These are phyloP conservation scores for Mucor plumbeus DNA, from an alignment of 371 early-diverging fungal species.

Conservation along the genomic window DNA sequence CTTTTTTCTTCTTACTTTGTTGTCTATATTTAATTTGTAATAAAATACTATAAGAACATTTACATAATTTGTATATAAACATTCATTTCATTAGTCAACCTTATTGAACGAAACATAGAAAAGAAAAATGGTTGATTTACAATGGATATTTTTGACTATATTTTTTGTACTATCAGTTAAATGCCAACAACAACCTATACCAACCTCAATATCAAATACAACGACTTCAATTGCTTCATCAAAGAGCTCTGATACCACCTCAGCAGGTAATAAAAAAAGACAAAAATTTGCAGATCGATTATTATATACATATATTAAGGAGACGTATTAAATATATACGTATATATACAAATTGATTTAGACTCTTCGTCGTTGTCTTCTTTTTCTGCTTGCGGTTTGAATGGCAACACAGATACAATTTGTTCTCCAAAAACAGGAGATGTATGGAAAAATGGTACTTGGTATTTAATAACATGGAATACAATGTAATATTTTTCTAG, in stretches of 20 bases:
- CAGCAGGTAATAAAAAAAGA: background rate
- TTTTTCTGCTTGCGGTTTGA: conserved; percentile 21
- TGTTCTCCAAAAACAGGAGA: conserved; percentile 34
- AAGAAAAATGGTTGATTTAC: background rate
- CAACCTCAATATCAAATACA: background rate
- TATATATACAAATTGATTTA: background rate
- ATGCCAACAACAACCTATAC: background rate
- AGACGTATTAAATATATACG: background rate
- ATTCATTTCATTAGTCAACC: background rate
- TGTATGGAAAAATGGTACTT: conserved; percentile 32
- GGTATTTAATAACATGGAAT: conserved; percentile 39
- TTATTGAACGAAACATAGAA: background rate
- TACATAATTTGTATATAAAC: background rate
- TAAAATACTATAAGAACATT: background rate
- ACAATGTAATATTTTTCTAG: background rate
- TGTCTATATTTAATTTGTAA: background rate
- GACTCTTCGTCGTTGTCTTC: background rate
- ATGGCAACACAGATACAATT: conserved; percentile 31
- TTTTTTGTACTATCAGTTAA: background rate
- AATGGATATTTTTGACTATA: background rate
- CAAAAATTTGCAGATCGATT: background rate
- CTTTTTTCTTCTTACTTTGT: background rate
- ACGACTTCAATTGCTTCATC: background rate
- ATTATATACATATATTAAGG: background rate
- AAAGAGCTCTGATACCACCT: background rate